These are phyloP conservation scores for Linanthus parryae DNA, from an alignment of 148 eudicot genomes.

Conservation along the genomic window DNA sequence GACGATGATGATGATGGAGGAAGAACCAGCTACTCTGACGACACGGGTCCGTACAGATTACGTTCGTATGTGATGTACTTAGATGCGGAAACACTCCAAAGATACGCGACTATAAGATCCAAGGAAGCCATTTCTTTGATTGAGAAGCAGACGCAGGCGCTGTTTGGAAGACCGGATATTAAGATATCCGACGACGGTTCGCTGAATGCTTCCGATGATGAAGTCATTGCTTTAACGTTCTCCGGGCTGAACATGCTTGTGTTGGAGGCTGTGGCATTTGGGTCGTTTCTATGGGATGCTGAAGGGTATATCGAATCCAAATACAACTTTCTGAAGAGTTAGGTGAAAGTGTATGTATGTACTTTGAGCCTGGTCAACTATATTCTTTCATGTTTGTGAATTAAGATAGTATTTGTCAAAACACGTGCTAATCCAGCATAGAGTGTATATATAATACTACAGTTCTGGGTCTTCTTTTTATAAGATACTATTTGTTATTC, in stretches of 20 bases:
- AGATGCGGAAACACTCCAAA: conserved; percentile 87
- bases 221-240: conserved; percentile 38
- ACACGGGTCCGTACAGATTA: conserved; percentile 42
- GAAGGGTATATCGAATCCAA: conserved; percentile 82
- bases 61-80: conserved; percentile 90
- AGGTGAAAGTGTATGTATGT: too few species aligned
- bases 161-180: conserved; percentile 92
- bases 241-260: conserved; percentile 76
- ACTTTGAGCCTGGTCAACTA: too few species aligned
- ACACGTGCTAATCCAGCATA: too few species aligned
- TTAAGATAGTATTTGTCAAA: too few species aligned
- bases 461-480: too few species aligned
- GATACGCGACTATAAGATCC: conserved; percentile 86
- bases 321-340: conserved; percentile 54
- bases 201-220: conserved; percentile 57
- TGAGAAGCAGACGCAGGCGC: conserved; percentile 90
- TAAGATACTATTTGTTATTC: too few species aligned
- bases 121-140: conserved; percentile 81
- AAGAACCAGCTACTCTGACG: conserved; percentile 23
- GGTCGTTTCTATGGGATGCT: conserved; percentile 92
- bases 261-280: conserved; percentile 89
- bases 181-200: conserved; percentile 51
- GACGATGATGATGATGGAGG: conserved; percentile 46
- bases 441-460: too few species aligned
- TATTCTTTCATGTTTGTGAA: too few species aligned